A percentile compares a stretch with the other conserved stretches of the same genome.
phyloP scores from a whole-genome alignment of 1,139 yeast species.

The Zygoascus hellenicus region DNA sequence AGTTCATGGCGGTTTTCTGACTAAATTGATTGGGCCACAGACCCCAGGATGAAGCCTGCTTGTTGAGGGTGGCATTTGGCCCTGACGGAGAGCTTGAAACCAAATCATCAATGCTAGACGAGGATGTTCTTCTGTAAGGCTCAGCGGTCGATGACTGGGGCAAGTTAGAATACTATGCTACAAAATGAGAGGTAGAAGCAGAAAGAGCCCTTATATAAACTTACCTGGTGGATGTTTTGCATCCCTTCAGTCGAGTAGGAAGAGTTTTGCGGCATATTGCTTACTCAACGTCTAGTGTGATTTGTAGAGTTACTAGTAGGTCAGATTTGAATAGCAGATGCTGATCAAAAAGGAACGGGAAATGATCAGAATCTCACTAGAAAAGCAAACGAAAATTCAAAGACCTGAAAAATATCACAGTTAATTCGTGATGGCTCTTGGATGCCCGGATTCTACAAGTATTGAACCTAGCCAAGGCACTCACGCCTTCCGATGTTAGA shows the following conservation, averaged over 20 bases:
- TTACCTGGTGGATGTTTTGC: constrained; percentile 7
- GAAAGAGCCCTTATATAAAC: background rate
- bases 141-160: background rate
- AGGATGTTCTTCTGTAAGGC: constrained; percentile 8
- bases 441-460: no score
- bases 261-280: no score
- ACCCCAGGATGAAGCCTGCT: constrained; percentile 8
- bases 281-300: no score
- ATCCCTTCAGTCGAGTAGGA: background rate
- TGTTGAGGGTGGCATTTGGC: constrained; percentile 1
- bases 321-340: no score
- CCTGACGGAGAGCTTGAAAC: constrained; percentile 7
- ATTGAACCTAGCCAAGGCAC: no score
- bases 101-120: constrained; percentile 10
- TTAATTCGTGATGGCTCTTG: no score
- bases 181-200: background rate
- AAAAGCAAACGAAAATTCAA: no score
- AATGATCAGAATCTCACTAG: no score
- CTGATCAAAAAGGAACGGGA: no score
- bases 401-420: no score
- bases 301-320: no score
- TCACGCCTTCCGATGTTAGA: no score
- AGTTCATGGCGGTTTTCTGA: background rate
- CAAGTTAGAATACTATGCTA: background rate
- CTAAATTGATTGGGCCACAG: constrained; percentile 8